phyloP scores from a whole-genome alignment of 179 eudicot genomes.

The Carnegiea gigantea region DNA sequence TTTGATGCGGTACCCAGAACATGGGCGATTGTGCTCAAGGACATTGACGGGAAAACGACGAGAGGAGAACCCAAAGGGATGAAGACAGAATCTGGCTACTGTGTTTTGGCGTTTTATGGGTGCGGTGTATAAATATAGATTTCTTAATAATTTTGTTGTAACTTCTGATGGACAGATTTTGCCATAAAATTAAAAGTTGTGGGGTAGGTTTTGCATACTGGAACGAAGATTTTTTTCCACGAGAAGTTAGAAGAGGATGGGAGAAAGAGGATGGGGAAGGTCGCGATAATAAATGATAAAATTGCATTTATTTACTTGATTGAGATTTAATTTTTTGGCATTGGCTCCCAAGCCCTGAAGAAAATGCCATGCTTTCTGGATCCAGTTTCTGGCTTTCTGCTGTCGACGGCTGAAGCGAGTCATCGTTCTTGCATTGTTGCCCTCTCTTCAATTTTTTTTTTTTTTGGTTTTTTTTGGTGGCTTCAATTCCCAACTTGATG shows the following conservation, averaged over 20 bases:
- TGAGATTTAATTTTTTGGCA: neutral
- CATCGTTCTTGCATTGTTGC: neutral
- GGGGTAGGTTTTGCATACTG: neutral
- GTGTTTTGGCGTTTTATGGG: conserved; percentile 10
- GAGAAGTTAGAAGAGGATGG: neutral
- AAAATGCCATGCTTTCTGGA: conserved; percentile 3
- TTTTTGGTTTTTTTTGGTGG: no score
- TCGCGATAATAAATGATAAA: neutral
- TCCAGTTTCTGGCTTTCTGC: conserved; percentile 17
- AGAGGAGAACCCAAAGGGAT: conserved; percentile 10
- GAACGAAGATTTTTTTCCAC: neutral
- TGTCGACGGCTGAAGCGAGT: conserved; percentile 16
- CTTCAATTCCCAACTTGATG: no score
- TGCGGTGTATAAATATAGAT: neutral
- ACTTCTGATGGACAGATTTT: neutral
- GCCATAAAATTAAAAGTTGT: conserved; percentile 1
- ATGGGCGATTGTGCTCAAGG: conserved; percentile 1
- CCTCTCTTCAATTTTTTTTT: no score
- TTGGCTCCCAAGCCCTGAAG: conserved; percentile 6
- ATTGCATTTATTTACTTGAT: neutral
- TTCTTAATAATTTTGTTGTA: neutral
- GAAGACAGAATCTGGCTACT: neutral
- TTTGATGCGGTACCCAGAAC: conserved; percentile 9
- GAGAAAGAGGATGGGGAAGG: neutral
- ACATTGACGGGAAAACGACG: neutral